phyloP scores from a whole-genome alignment of 78 protist genomes.

The Emiliania huxleyi region DNA sequence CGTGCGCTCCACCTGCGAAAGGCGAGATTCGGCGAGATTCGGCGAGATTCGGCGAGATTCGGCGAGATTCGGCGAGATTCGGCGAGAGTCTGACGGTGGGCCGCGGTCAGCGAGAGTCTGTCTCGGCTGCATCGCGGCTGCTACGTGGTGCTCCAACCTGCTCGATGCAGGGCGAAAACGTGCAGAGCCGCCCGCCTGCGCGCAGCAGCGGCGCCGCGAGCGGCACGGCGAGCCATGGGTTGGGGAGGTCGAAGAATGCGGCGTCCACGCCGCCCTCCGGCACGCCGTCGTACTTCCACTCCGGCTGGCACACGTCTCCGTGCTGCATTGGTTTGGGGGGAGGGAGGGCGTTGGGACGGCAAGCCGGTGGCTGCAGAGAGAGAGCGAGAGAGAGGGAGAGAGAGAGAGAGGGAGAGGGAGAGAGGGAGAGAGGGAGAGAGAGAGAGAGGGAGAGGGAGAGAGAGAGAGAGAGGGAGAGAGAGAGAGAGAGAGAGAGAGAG shows the following conservation, averaged over 20 bases:
- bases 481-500: neutral
- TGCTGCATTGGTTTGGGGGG: no score
- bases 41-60: neutral
- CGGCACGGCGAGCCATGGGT: constrained; percentile 76
- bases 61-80: neutral
- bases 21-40: neutral
- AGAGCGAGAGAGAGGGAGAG: neutral
- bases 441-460: neutral
- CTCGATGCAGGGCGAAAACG: constrained; percentile 92
- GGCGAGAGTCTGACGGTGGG: neutral
- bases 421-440: neutral
- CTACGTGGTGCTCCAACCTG: constrained; percentile 56
- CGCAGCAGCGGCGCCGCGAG: constrained; percentile 48
- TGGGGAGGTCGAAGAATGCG: constrained; percentile 84
- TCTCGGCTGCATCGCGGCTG: neutral
- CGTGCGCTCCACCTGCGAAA: neutral
- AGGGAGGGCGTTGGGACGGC: no score
- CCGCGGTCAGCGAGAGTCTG: neutral
- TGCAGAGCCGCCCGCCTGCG: constrained; percentile 59
- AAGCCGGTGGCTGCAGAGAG: no score
- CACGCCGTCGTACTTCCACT: constrained; percentile 31
- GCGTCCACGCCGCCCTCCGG: constrained; percentile 63
- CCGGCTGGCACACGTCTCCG: constrained; percentile 59
- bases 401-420: neutral
- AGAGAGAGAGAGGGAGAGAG: neutral